Conservation (phyloP, 1,139 yeast species). For the Hanseniaspora sp. region DNA sequence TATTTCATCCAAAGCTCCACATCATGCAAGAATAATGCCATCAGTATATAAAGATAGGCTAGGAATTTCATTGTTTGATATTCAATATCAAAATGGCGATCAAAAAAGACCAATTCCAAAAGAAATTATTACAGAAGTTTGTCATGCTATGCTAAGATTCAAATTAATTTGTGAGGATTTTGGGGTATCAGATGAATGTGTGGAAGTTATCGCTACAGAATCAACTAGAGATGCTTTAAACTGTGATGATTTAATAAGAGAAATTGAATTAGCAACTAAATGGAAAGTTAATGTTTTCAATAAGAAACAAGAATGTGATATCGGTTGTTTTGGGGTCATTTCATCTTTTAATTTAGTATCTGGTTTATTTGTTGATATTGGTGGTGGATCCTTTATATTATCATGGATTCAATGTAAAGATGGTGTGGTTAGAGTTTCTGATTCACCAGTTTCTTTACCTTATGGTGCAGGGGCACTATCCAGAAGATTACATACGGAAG, state of each 20-base stretch:
- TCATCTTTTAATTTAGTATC: conserved; percentile 51
- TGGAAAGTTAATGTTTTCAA: conserved; percentile 50
- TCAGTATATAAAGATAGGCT: conserved; percentile 59
- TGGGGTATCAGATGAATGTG: conserved; percentile 48
- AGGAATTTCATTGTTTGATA: conserved; percentile 54
- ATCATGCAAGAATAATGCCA: conserved; percentile 59
- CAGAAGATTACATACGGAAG: conserved; percentile 41
- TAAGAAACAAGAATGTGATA: conserved; percentile 49
- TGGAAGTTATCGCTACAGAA: conserved; percentile 55
- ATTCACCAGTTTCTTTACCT: conserved; percentile 48
- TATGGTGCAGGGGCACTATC: conserved; percentile 59
- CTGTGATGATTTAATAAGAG: conserved; percentile 42
- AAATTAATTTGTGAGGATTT: conserved; percentile 55
- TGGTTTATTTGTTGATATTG: conserved; percentile 56
- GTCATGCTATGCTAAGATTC: conserved; percentile 50
- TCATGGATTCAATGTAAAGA: conserved; percentile 50
- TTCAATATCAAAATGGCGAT: conserved; percentile 35
- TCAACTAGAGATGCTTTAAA: conserved; percentile 56
- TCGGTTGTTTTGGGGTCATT: conserved; percentile 59
- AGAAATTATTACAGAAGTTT: conserved; percentile 44
- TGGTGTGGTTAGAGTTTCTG: conserved; percentile 45
- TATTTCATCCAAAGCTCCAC: conserved; percentile 51
- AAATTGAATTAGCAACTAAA: conserved; percentile 43
- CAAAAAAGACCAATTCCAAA: conserved; percentile 44
- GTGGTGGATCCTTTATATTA: conserved; percentile 54